A percentile compares a stretch with the other conserved stretches of the same genome.
Conservation (phyloP, 179 eudicot genomes). For the Gypsophila paniculata region DNA sequence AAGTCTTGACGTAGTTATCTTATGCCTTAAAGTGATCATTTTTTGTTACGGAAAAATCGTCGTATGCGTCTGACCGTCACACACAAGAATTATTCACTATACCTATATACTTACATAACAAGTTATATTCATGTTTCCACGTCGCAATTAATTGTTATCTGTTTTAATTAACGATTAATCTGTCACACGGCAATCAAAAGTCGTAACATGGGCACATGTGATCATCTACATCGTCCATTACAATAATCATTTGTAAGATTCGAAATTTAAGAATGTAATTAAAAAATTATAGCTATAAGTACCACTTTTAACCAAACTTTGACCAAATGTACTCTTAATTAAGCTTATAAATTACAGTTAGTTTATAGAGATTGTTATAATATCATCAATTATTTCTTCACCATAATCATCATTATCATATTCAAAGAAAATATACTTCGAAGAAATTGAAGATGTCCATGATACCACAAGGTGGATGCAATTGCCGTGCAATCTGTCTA, state of each 20-base stretch:
- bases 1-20: no score
- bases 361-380: neutral
- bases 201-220: neutral
- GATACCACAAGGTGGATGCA: constrained; percentile 13
- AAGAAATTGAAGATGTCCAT: neutral
- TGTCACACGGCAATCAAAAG: neutral
- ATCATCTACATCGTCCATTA: neutral
- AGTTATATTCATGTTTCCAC: no score
- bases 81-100: no score
- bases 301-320: neutral
- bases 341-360: neutral
- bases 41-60: no score
- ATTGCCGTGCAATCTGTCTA: constrained; percentile 10
- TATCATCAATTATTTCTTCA: neutral
- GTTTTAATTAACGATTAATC: no score
- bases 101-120: no score
- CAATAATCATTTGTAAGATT: neutral
- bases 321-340: constrained; percentile 3
- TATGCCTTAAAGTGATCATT: no score
- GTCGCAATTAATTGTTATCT: no score
- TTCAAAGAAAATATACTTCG: neutral
- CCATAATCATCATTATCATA: neutral
- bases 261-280: neutral
- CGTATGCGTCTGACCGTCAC: no score
- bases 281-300: neutral